Percentiles rank a stretch among this genome's conserved stretches.
These are phyloP conservation scores for Wallacemonas sp. DNA, from an alignment of 208 protist genomes.

Conservation along the genomic window DNA sequence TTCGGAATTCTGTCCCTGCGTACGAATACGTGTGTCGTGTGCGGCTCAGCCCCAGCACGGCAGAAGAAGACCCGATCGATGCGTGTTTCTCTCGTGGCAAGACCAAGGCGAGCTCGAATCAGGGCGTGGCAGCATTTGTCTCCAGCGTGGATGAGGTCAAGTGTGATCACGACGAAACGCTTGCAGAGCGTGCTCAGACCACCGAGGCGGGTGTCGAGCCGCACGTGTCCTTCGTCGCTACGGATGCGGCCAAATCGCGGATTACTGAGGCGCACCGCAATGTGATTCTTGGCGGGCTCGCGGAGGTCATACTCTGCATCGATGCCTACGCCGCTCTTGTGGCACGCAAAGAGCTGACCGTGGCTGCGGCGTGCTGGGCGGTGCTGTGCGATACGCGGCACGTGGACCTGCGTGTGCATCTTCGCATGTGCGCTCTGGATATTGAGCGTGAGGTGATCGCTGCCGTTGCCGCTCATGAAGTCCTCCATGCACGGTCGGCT, in stretches of 20 bases:
- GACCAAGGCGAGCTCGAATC: too few relatives aligned
- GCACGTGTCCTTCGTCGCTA: too few relatives aligned
- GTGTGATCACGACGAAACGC: too few relatives aligned
- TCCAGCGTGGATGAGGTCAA: too few relatives aligned
- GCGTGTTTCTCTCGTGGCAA: too few relatives aligned
- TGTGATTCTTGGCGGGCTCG: slow-evolving; percentile 56
- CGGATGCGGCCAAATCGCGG: neutral
- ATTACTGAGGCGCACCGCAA: slow-evolving; percentile 33
- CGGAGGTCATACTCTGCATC: slow-evolving; percentile 51
- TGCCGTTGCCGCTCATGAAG: slow-evolving; percentile 43
- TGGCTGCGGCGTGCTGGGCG: slow-evolving; percentile 70
- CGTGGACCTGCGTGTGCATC: slow-evolving; percentile 20
- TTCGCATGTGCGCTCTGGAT: slow-evolving; percentile 39
- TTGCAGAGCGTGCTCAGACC: too few relatives aligned
- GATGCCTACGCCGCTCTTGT: slow-evolving; percentile 72
- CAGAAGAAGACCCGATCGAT: too few relatives aligned
- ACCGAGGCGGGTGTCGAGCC: too few relatives aligned
- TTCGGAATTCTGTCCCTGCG: too few relatives aligned
- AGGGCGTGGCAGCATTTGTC: too few relatives aligned
- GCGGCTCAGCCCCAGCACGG: neutral
- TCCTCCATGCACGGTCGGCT: too few relatives aligned
- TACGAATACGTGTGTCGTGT: slow-evolving; percentile 12
- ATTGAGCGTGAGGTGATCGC: slow-evolving; percentile 71
- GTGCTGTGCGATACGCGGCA: slow-evolving; percentile 53
- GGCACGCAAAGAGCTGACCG: slow-evolving; percentile 46